Evolutionary conservation across 2,329 filamentous ascomycete genomes (phyloP).

Genomic region (Pyrenochaeta sp.): DNA sequence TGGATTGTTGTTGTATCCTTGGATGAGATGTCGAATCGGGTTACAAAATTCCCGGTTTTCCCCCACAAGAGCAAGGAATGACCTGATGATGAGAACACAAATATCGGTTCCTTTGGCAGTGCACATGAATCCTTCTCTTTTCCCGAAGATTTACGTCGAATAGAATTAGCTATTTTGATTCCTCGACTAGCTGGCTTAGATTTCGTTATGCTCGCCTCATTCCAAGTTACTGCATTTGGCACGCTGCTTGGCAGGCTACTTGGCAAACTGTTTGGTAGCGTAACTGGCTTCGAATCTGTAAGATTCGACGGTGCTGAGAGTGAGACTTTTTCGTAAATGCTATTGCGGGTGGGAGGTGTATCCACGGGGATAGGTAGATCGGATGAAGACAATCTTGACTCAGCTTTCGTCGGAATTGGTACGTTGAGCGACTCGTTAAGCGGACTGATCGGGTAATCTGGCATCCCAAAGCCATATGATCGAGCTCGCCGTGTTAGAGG

Average conservation of each 20-base stretch:
- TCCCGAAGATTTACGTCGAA: constrained; percentile 25
- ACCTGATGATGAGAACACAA: constrained; percentile 41
- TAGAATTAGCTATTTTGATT: constrained; percentile 30
- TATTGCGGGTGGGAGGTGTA: constrained; percentile 16
- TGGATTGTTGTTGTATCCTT: constrained; percentile 35
- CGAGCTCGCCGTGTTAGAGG: constrained; percentile 6
- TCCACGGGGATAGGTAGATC: constrained; percentile 36
- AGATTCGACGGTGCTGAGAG: constrained; percentile 20
- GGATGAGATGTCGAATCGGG: constrained; percentile 40
- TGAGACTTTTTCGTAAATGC: constrained; percentile 11
- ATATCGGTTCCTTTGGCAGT: constrained; percentile 41
- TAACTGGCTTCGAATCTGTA: constrained; percentile 8
- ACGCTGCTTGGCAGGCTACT: constrained; percentile 11
- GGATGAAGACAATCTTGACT: constrained; percentile 24
- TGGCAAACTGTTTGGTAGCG: too few species aligned
- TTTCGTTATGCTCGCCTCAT: constrained; percentile 21
- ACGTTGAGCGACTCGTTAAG: constrained; percentile 33
- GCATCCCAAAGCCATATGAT: constrained; percentile 16
- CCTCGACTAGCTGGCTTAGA: constrained; percentile 29
- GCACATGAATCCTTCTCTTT: constrained; percentile 25
- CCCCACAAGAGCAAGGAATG: constrained; percentile 33
- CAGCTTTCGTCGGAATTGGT: constrained; percentile 26
- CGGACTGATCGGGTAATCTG: constrained; percentile 27
- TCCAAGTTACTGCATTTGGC: constrained; percentile 25
- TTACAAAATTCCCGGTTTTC: constrained; percentile 23